A percentile compares a stretch with the other conserved stretches of the same genome.
Conservation (phyloP, 768 basidiomycete species). For the Xerocomus potaroensis region DNA sequence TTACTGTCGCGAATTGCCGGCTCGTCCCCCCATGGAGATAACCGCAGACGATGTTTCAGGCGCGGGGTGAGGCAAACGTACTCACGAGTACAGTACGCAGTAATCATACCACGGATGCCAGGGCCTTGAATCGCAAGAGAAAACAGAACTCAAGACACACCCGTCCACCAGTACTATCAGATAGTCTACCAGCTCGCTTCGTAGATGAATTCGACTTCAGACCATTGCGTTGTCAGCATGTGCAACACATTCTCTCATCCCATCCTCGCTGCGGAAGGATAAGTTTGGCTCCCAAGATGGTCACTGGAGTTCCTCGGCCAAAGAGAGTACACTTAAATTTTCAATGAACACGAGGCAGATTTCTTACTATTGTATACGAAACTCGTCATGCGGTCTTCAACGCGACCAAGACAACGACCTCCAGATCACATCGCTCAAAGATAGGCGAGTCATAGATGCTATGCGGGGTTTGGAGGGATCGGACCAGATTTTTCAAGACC, state of each 20-base stretch:
- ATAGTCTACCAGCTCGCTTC: background rate
- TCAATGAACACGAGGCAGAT: constrained; percentile 16
- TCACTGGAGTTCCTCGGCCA: constrained; percentile 1
- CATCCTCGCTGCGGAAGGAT: background rate
- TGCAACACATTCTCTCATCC: constrained; percentile 1
- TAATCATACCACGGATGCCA: constrained; percentile 22
- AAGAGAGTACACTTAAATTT: constrained; percentile 3
- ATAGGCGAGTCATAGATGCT: constrained; percentile 7
- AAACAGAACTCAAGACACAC: constrained; percentile 5
- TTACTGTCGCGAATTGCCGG: background rate
- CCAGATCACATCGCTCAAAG: constrained; percentile 8
- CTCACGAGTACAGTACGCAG: background rate
- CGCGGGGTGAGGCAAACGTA: constrained; percentile 2
- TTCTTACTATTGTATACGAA: constrained; percentile 5
- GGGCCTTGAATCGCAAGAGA: constrained; percentile 16
- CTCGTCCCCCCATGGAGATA: background rate
- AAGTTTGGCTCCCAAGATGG: constrained; percentile 4
- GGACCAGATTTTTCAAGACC: constrained; percentile 6
- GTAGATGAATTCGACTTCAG: background rate
- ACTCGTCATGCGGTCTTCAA: constrained; percentile 12
- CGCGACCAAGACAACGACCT: constrained; percentile 9
- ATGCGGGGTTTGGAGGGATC: constrained; percentile 19
- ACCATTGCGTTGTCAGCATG: background rate
- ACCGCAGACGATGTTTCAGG: constrained; percentile 8
- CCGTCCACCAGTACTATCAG: background rate